phyloP scores from a whole-genome alignment of 2,329 filamentous ascomycete species.

The Diaporthe nobilis region DNA sequence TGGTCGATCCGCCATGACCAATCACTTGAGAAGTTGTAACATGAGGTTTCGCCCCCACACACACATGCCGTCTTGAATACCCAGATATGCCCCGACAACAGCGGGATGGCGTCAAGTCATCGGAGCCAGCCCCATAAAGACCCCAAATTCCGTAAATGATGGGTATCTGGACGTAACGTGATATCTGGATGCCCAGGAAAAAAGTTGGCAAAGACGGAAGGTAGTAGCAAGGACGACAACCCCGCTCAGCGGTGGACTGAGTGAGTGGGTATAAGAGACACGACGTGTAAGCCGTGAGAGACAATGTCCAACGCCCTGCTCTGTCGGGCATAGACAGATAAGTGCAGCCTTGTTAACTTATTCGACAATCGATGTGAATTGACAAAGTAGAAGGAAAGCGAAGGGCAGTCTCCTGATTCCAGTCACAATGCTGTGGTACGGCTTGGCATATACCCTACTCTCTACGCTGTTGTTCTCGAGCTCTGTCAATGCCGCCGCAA shows the following conservation, averaged over 20 bases:
- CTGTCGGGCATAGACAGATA: not conserved
- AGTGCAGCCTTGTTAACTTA: not conserved
- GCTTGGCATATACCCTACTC: not conserved
- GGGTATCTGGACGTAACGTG: conserved; percentile 13
- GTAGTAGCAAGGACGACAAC: conserved; percentile 9
- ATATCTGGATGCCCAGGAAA: conserved; percentile 19
- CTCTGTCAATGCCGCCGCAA: conserved; percentile 1
- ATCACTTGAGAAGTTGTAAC: not conserved
- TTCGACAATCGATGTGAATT: not conserved
- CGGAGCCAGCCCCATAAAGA: conserved; percentile 1
- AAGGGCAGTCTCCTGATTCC: not conserved
- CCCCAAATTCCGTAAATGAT: conserved; percentile 12
- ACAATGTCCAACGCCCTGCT: too few relatives aligned
- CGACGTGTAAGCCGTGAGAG: not conserved
- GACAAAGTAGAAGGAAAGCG: not conserved
- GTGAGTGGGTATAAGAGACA: not conserved
- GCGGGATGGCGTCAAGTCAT: conserved; percentile 4
- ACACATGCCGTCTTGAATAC: not conserved
- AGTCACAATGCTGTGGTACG: conserved; percentile 11
- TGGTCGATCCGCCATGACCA: not conserved
- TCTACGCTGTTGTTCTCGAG: not conserved
- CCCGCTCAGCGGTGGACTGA: conserved; percentile 1
- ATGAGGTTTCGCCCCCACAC: not conserved
- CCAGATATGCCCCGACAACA: not conserved
- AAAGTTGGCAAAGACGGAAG: conserved; percentile 24